Base-by-base conservation (phyloP, 129 eudicot genomes). In the Ambrosia artemisiifolia region DNA sequence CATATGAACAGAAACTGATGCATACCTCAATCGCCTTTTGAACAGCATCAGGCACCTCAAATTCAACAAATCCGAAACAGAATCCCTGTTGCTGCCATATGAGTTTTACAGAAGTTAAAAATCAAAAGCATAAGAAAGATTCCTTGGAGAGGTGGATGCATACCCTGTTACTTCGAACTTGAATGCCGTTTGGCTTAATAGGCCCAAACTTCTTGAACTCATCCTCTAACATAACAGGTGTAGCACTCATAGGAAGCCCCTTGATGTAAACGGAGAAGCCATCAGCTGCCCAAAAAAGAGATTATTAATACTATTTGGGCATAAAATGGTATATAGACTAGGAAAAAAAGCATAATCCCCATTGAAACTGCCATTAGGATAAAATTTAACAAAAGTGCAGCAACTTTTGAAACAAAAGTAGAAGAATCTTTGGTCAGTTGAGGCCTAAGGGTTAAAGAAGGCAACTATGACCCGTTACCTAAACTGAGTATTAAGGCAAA, bases 21-120 rank as follows among this genome's bases (percentile, higher is more conserved):
- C 59, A 66, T 82, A 95, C 99, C 96, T 91, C 94, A 11, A 95
- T 86, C 48, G 99, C 97, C 67, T 81, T 86, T 55, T 84, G 88
- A 5, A 81, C 95, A 28, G 99, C 85, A n/a, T 43, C 87, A 14
- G 94, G 87, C 30, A 60, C 83, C 88, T 95, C 97, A 76, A 85
- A 95, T 69, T 95, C 97, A 75, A 95, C 97, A 80, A 95, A 95
- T n/a, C 99, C 99, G 75, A 95, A 95, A 71, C 95, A 88, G 43
- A 95, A 86, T 20, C 90, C 96, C 78, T 88, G 91, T 83, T 88
- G 95, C 83, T 79, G 85, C 82, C 72, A 74, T 49, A 68, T 32
- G 13, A 61, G 71, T 63, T 68, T 70, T 51, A 43, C 35, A 49
- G 11, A 65, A 67, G 56, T 79, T 76, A 73, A 71, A 42, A 48